phyloP scores from a whole-genome alignment of 2,329 filamentous ascomycete species.

The Fusarium keratoplasticum region DNA sequence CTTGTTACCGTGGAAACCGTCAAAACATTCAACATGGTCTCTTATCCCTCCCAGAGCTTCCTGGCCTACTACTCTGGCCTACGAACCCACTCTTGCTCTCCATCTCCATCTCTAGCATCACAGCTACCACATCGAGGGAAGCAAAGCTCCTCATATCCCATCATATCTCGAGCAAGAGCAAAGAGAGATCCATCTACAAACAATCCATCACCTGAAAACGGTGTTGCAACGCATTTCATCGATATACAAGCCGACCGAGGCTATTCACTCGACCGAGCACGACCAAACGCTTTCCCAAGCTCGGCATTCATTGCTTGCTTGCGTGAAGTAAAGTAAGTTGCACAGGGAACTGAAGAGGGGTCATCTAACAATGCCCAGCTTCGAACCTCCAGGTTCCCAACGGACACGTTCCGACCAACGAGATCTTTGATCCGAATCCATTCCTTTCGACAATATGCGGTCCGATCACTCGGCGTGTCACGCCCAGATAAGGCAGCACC shows the following conservation, averaged over 20 bases:
- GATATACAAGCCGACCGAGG: slow-evolving; percentile 51
- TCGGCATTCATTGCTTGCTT: slow-evolving; percentile 86
- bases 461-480: slow-evolving; percentile 81
- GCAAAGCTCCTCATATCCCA: slow-evolving; percentile 21
- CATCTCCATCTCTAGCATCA: slow-evolving; percentile 37
- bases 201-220: slow-evolving; percentile 44
- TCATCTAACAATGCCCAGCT: slow-evolving; percentile 46
- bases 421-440: slow-evolving; percentile 69
- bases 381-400: slow-evolving; percentile 61
- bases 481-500: slow-evolving; percentile 68
- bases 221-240: slow-evolving; percentile 39
- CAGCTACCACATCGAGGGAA: slow-evolving; percentile 28
- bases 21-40: slow-evolving; percentile 46
- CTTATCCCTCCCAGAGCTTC: slow-evolving; percentile 20
- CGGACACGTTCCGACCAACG: slow-evolving; percentile 64
- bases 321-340: slow-evolving; percentile 73
- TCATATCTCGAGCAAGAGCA: slow-evolving; percentile 6
- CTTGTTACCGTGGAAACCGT: slow-evolving; percentile 42
- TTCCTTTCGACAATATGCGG: slow-evolving; percentile 81
- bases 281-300: slow-evolving; percentile 61
- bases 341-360: background rate
- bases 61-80: slow-evolving; percentile 24
- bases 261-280: slow-evolving; percentile 59
- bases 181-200: background rate
- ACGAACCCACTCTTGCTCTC: slow-evolving; percentile 40